A percentile compares a stretch with the other conserved stretches of the same genome.
Evolutionary conservation across 345 rosid genomes (phyloP).

Genomic region (Mercurialis annua): DNA sequence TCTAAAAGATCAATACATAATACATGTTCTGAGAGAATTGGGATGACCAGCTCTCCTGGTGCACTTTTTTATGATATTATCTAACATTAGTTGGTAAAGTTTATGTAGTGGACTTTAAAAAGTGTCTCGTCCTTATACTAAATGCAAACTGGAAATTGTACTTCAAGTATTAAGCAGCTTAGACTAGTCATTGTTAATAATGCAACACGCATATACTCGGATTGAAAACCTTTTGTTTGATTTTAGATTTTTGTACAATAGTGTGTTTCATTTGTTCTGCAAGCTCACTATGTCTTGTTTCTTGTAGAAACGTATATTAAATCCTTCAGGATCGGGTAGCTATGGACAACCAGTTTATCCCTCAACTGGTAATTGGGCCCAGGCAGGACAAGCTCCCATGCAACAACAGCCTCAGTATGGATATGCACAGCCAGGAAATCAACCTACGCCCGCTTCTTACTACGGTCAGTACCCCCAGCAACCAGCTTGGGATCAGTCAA

Average conservation of each 20-base stretch:
- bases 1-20: not conserved
- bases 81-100: not conserved
- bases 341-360: slow-evolving; percentile 20
- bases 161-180: not conserved
- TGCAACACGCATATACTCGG: not conserved
- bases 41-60: not conserved
- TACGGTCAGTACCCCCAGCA: slow-evolving; percentile 21
- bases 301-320: slow-evolving; percentile 24
- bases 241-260: not conserved
- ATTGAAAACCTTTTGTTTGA: not conserved
- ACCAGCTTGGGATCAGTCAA: slow-evolving; percentile 25
- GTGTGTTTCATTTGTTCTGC: not conserved
- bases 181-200: not conserved
- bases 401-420: slow-evolving; percentile 28
- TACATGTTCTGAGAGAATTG: not conserved
- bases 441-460: slow-evolving; percentile 12
- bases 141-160: not conserved
- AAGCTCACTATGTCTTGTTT: not conserved
- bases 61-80: not conserved
- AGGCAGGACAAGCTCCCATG: slow-evolving; percentile 15
- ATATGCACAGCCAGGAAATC: slow-evolving; percentile 17
- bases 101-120: not conserved
- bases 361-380: slow-evolving; percentile 16
- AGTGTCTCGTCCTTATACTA: not conserved
- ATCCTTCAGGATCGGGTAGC: slow-evolving; percentile 8